Evolutionary conservation across 257 asterid species (phyloP), one percentile per base, ranked within the genome.

Genomic region (Rubia yunnanensis): DNA sequence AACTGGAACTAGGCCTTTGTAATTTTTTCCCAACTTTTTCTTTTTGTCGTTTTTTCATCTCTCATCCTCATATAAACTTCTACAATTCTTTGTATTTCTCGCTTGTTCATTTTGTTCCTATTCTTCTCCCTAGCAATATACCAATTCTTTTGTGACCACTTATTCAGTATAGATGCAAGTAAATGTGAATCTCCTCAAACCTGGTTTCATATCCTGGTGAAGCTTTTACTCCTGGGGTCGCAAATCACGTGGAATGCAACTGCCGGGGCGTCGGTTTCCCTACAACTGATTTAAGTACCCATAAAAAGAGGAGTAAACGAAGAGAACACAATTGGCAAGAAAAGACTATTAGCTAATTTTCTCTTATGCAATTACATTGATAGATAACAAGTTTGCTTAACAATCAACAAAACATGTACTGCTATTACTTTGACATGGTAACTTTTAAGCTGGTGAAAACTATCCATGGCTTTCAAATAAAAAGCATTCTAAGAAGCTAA

Each of bases 41-140:
- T 39, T 69, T 54, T 30, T 34, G 44, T 32, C 18, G 26, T 64
- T 72, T 54, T 57, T 2, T 3, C 14, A 35, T 50, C 63, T 5
- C 10, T 15, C 46, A 7, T 18, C 18, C 38, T 67, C 27, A 26
- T 11, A 52, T 34, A 53, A 15, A 54, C 32, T 70, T 39, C 63
- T 70, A 53, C 59, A 20, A 53, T 70, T 70, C 74, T 70, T 70
- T 70, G 64, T 70, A 63, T 70, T 70, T 61, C 36, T 58, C 31
- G 31, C n/a, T 61, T n/a, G 52, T 17, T 38, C 10, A n/a, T 27
- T 63, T 36, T 63, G 36, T 14, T 20, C 44, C 49, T 20, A 63
- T 64, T 63, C 28, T 13, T 36, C 63, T 62, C 24, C 4, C 57
- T 1, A 52, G 63, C 35, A 70, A 62, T 20, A 59, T 22, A 54